A percentile compares a stretch with the other conserved stretches of the same genome.
Evolutionary conservation across 2,329 filamentous ascomycete species (phyloP).

Genomic region (Phialophora macrospora): DNA sequence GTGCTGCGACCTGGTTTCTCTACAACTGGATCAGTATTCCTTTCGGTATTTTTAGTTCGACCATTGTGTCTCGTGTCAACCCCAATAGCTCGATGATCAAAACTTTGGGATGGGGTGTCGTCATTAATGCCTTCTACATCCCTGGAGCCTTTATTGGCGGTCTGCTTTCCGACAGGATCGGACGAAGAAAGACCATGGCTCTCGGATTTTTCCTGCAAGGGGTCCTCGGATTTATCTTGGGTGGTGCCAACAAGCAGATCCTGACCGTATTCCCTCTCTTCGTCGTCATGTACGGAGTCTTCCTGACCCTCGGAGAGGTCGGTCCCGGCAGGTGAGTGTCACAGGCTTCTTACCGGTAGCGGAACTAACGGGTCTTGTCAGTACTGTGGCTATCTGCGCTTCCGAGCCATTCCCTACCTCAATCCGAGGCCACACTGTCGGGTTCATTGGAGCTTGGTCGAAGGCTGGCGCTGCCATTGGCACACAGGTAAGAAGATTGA

Average conservation of each 20-base stretch:
- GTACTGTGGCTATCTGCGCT: slow-evolving; percentile 46
- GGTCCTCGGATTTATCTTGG: slow-evolving; percentile 50
- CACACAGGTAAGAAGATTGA: slow-evolving; percentile 49
- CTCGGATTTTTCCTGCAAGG: too few relatives aligned
- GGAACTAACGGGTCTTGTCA: slow-evolving; percentile 27
- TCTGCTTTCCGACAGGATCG: too few relatives aligned
- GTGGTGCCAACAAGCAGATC: slow-evolving; percentile 53
- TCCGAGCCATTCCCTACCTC: slow-evolving; percentile 58
- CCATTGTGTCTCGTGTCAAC: too few relatives aligned
- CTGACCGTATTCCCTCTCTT: slow-evolving; percentile 57
- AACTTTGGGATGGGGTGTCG: too few relatives aligned
- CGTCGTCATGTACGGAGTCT: slow-evolving; percentile 58
- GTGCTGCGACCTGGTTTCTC: too few relatives aligned
- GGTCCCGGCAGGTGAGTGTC: slow-evolving; percentile 53
- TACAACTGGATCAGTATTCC: too few relatives aligned
- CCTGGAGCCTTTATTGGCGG: too few relatives aligned
- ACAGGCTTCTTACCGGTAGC: too few relatives aligned
- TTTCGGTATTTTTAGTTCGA: too few relatives aligned
- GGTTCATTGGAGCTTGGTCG: slow-evolving; percentile 54
- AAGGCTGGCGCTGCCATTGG: slow-evolving; percentile 59
- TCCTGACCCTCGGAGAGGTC: slow-evolving; percentile 57
- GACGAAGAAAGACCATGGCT: too few relatives aligned
- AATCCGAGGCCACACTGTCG: slow-evolving; percentile 56
- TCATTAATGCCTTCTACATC: too few relatives aligned
- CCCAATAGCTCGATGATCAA: too few relatives aligned